Conservation (phyloP, 75 land plant species). For the Azolla pinnata region DNA sequence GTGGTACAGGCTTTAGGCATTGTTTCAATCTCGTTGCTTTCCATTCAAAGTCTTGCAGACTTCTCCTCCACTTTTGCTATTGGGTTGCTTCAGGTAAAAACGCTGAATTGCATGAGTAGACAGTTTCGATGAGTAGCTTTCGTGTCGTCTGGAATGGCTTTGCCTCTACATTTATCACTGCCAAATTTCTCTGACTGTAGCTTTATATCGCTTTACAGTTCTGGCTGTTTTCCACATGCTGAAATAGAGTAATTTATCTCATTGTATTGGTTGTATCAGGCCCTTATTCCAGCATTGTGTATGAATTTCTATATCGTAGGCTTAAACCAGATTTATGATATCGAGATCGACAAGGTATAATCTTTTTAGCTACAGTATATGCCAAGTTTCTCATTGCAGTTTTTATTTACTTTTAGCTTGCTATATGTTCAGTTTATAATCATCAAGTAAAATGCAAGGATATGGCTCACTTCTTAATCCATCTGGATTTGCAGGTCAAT, state of each 20-base stretch:
- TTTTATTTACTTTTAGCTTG: too few relatives aligned
- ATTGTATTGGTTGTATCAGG: too few relatives aligned
- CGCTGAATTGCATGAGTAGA: too few relatives aligned
- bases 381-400: background rate
- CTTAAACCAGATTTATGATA: constrained; percentile 80
- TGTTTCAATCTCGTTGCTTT: constrained; percentile 79
- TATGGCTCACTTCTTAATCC: too few relatives aligned
- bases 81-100: constrained; percentile 68
- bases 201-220: too few relatives aligned
- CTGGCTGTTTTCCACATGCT: too few relatives aligned
- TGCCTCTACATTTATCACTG: too few relatives aligned
- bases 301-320: constrained; percentile 99
- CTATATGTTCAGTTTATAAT: constrained; percentile 7
- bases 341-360: constrained; percentile 89
- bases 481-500: constrained; percentile 79
- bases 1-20: constrained; percentile 68
- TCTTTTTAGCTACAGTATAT: background rate
- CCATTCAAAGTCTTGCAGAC: constrained; percentile 69
- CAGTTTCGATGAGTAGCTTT: too few relatives aligned
- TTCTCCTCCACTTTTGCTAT: constrained; percentile 57
- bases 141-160: too few relatives aligned
- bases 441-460: too few relatives aligned
- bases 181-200: too few relatives aligned
- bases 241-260: too few relatives aligned
- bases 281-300: constrained; percentile 70